phyloP scores from a whole-genome alignment of 1,139 yeast genomes.

The Blastobotrys serpentis region DNA sequence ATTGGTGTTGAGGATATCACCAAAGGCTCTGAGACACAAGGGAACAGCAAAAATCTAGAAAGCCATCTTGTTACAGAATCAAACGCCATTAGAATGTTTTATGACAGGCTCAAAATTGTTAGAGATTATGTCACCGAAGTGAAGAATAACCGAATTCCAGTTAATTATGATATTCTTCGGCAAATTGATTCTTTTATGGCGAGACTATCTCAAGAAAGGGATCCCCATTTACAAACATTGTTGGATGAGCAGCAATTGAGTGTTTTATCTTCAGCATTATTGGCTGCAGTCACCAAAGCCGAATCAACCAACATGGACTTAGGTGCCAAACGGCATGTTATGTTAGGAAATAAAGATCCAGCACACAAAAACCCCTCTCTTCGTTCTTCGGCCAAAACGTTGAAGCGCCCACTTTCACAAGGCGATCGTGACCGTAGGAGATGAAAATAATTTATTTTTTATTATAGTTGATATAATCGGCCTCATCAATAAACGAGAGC shows the following conservation, averaged over 20 bases:
- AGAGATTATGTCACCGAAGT: conserved; percentile 30
- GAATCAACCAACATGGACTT: conserved; percentile 18
- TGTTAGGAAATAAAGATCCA: no score
- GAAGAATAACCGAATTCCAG: conserved; percentile 20
- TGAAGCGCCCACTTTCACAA: no score
- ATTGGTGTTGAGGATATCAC: conserved; percentile 39
- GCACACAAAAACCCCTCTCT: no score
- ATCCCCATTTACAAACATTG: conserved; percentile 14
- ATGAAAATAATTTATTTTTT: no score
- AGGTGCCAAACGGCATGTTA: conserved; percentile 12
- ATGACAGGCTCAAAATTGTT: conserved; percentile 30
- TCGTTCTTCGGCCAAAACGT: no score
- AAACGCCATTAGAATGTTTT: conserved; percentile 36
- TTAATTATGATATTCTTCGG: conserved; percentile 30
- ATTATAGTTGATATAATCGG: no score
- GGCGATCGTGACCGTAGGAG: no score
- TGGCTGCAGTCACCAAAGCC: conserved; percentile 28
- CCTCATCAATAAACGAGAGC: no score
- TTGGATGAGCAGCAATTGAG: conserved; percentile 28
- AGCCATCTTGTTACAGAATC: conserved; percentile 33
- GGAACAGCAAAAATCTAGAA: conserved; percentile 21
- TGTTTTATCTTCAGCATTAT: conserved; percentile 28
- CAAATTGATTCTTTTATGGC: conserved; percentile 30
- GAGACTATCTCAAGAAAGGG: conserved; percentile 20
- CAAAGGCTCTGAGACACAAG: conserved; percentile 23